Percentiles rank a stretch among this genome's conserved stretches.
These are phyloP conservation scores for Mucor piriformis DNA, from an alignment of 371 early-diverging fungal genomes.

Conservation along the genomic window DNA sequence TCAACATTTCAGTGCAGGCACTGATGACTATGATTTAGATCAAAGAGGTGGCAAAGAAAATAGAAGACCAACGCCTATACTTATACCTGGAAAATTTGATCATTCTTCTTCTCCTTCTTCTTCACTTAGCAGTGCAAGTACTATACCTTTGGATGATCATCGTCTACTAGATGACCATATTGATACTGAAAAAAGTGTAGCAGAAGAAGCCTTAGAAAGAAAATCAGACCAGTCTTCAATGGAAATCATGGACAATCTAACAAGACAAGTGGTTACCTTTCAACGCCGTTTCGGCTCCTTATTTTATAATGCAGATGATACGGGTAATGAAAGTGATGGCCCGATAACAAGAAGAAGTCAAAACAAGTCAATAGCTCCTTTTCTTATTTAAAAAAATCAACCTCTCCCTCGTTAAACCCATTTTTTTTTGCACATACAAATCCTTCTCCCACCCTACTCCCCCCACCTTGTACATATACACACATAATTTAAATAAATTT, in stretches of 20 bases:
- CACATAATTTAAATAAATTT: neutral
- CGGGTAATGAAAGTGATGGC: conserved; percentile 1
- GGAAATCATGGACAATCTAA: conserved; percentile 50
- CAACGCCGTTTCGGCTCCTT: conserved; percentile 43
- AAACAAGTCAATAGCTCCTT: neutral
- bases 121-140: conserved; percentile 41
- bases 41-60: conserved; percentile 7
- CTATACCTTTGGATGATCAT: conserved; percentile 22
- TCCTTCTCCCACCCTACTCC: no score
- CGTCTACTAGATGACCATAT: neutral
- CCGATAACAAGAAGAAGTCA: conserved; percentile 14
- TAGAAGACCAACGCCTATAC: conserved; percentile 28
- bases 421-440: neutral
- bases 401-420: no score
- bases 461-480: neutral
- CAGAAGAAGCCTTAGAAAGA: conserved; percentile 31
- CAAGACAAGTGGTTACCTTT: conserved; percentile 44
- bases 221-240: conserved; percentile 33
- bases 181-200: conserved; percentile 30
- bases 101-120: conserved; percentile 26
- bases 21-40: neutral
- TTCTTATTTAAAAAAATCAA: neutral
- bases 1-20: conserved; percentile 1
- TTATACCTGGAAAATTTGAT: conserved; percentile 33
- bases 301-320: neutral